Base-by-base conservation (phyloP, 2,329 filamentous ascomycete species). In the Parastagonospora avenae region DNA sequence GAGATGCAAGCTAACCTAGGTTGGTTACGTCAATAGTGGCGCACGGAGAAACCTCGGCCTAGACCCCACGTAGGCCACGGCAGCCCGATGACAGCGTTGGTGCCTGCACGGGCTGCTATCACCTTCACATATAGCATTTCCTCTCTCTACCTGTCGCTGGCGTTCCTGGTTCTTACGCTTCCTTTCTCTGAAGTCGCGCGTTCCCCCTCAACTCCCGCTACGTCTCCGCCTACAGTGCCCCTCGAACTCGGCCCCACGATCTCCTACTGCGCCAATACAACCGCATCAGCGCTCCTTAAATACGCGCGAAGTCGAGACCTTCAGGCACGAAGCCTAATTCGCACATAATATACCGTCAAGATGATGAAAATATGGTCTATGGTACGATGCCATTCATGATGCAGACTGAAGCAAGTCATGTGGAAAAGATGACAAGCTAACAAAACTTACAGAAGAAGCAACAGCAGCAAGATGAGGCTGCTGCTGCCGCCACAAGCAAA, bases 341-440 rank as follows among this genome's bases (percentile, higher is more conserved):
- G 32, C 33, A 19, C 49, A 52, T 44, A 63, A 52, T 64, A 60
- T 52, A 67, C 64, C 63, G 66, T 53, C 74, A 92, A 80, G 72
- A 97, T 97, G 94, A 84, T 97, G 82, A 97, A 97, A 81, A 97
- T 97, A 82, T 97, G 93, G 94, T 96, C 92, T 68, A 96, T 97
- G 93, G 92, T 95, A 81, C 44, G 82, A 68, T 30, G 35, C 12
- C 24, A 9, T 24, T 8, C 28, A 14, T 3, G 2, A 12, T 11
- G 12, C 11, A n/a, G 6, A 9, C 4, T 29, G 12, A 24, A 24
- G 11, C 16, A 11, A 16, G 35, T 14, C 9, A n/a, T 16, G 36
- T 33, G 24, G 38, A 38, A 30, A 28, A 38, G 15, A 33, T 29
- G 14, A 41, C 4, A 8, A 47, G 50, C 67, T 76, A 36, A 76